Evolutionary conservation across 2,329 filamentous ascomycete species (phyloP), one percentile per base, ranked within the genome.

Genomic region (Pleurostoma richardsiae): DNA sequence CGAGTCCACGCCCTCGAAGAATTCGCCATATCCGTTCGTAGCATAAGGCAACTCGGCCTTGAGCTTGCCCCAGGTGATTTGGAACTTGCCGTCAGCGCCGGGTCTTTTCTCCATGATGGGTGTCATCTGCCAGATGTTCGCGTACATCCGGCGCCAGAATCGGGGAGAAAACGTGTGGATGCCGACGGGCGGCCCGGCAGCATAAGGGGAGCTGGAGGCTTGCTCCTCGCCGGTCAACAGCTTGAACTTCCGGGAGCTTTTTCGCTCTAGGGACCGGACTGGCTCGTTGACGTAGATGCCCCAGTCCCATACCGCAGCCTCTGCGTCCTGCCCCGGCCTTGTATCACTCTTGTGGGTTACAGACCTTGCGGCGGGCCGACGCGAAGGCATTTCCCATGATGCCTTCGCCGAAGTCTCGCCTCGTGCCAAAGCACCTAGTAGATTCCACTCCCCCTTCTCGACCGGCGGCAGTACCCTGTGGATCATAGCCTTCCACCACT

Each of bases 391-490:
- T 19, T 48, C 54, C 63, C 70, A 73, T 19, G 19, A 19, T 8
- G 44, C 41, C 30, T 69, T 61, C 49, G 26, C 50, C 43, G 42
- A 55, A 7, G 69, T 68, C 29, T 62, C 62, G 2, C 74, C 79
- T 6, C 55, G 51, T 3, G 69, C 69, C 33, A 85, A 54, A 28
- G 62, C 60, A n/a, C 61, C 61, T n/a, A 85, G 60, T 10, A 71
- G 57, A 10, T 82, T 68, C 79, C 79, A 85, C 56, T 84, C 78
- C 19, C 66, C 64, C 29, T 59, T 63, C 5, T 70, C 69, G 11
- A 85, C 48, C 0, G 82, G 82, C n/a, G 79, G 76, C 54, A 79
- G 63, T 5, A 81, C 51, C 49, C 72, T 76, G 10, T 69, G 59
- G 1, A 73, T 62, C 11, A 68, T 56, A 4, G 47, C 47, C 36